Evolutionary conservation across 2,329 filamentous ascomycete genomes (phyloP), one percentile per base, ranked within the genome.

Genomic region (Fusarium neocosmosporiellum): DNA sequence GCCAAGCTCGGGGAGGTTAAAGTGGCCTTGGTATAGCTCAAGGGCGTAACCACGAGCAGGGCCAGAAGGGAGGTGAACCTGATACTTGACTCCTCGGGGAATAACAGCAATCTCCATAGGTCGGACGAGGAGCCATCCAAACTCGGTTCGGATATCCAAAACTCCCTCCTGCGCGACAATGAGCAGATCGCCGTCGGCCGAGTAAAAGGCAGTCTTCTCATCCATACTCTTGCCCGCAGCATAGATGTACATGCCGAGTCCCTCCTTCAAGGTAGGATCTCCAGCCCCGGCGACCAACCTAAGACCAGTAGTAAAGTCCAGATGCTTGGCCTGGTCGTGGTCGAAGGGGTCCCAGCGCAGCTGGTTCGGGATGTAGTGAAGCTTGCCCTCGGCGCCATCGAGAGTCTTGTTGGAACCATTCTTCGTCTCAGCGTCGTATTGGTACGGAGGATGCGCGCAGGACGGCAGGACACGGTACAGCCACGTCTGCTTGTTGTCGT

Each of bases 271-370:
- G 0, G 92, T 92, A 0, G 94, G 91, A 75, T 96, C 93, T 18
- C 95, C 95, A 0, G 94, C 92, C 5, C 94, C 94, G 2, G 93
- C 94, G 13, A 97, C 86, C 22, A 95, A 86, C 67, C 92, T 90
- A 71, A 96, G 82, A 2, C 87, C 86, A 8, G 84, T 83, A 46
- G 90, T 84, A 63, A 90, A 91, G 70, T 89, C 86, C 7, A 83
- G 81, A 7, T 81, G 70, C 24, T 80, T 82, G 50, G 64, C 72
- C 79, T 92, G 86, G 71, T 94, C 90, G 39, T 95, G 85, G 77
- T 95, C 91, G 79, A 95, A 95, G 1, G 88, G 93, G 75, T 94
- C 91, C 94, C 94, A 97, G 69, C 94, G 90, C 36, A 97, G 86
- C 82, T 96, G 94, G 76, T 96, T 96, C 1, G 94, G 94, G 39